Conservation (phyloP, 345 rosid species). For the Syzygium oleosum region DNA sequence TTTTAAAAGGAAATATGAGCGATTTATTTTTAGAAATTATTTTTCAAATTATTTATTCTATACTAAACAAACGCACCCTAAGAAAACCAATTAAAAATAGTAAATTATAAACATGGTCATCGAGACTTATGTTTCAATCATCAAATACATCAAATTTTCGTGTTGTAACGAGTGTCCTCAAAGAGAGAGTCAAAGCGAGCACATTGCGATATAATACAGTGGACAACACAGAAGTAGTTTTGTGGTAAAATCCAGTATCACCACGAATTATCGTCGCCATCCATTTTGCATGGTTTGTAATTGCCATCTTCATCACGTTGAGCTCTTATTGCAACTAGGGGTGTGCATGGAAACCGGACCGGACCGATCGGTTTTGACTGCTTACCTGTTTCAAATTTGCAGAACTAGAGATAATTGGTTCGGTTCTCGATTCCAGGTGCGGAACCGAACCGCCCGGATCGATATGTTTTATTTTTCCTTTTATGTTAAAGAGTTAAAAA, state of each 20-base stretch:
- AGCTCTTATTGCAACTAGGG: neutral
- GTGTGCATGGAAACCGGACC: fast-evolving
- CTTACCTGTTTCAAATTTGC: fast-evolving
- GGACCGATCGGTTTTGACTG: fast-evolving
- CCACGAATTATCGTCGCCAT: fast-evolving
- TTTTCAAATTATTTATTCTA: too few relatives aligned
- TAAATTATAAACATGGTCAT: neutral
- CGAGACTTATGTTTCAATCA: neutral
- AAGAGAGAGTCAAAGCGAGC: neutral
- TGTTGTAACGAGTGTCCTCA: neutral
- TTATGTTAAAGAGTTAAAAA: too few relatives aligned
- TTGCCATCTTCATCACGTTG: fast-evolving
- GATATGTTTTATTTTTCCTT: fast-evolving
- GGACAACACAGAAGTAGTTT: fast-evolving
- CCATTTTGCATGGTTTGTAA: neutral
- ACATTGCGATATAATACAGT: fast-evolving
- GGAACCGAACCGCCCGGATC: fast-evolving
- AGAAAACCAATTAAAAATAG: neutral
- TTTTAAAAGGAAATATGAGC: too few relatives aligned
- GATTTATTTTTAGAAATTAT: too few relatives aligned
- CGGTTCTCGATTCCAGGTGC: fast-evolving
- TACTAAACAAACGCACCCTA: too few relatives aligned
- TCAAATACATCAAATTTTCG: neutral
- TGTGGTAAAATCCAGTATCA: neutral
- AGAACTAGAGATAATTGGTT: too few relatives aligned